phyloP scores from a whole-genome alignment of 1,139 yeast species.

The Petasospora rhodanensis region DNA sequence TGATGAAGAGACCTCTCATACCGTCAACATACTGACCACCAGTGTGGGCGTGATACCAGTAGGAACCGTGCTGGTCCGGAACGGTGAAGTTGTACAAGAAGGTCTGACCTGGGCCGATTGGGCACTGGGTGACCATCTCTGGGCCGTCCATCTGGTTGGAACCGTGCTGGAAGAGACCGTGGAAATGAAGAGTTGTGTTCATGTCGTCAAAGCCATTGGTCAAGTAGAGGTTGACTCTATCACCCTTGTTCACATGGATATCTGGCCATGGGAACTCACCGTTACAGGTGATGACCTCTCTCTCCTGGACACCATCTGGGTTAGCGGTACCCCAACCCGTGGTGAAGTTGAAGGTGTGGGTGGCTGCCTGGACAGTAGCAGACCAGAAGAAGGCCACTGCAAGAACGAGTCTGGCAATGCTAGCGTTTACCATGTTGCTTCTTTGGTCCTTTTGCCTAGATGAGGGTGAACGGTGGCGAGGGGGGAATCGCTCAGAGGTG shows the following conservation, averaged over 20 bases:
- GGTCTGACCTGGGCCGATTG: conserved; percentile 69
- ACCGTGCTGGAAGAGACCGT: conserved; percentile 82
- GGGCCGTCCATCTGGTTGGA: conserved; percentile 84
- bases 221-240: conserved; percentile 63
- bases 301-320: conserved; percentile 68
- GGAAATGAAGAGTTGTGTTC: conserved; percentile 83
- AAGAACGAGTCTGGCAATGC: too few relatives aligned
- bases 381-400: too few relatives aligned
- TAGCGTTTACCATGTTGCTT: too few relatives aligned
- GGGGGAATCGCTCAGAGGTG: too few relatives aligned
- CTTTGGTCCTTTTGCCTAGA: too few relatives aligned
- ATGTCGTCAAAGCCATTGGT: conserved; percentile 62
- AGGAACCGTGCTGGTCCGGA: conserved; percentile 75
- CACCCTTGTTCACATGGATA: conserved; percentile 67
- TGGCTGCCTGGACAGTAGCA: conserved; percentile 44
- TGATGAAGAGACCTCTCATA: conserved; percentile 73
- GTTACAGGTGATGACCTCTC: conserved; percentile 76
- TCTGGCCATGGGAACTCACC: conserved; percentile 84
- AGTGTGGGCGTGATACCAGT: conserved; percentile 94
- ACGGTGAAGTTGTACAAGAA: conserved; percentile 79
- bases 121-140: conserved; percentile 81
- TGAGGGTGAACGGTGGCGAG: too few relatives aligned
- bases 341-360: conserved; percentile 68
- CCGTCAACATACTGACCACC: conserved; percentile 90
- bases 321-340: conserved; percentile 67